Evolutionary conservation across 1,284 basidiomycete species (phyloP).

Genomic region (Sanghuangporus sanghuang): DNA sequence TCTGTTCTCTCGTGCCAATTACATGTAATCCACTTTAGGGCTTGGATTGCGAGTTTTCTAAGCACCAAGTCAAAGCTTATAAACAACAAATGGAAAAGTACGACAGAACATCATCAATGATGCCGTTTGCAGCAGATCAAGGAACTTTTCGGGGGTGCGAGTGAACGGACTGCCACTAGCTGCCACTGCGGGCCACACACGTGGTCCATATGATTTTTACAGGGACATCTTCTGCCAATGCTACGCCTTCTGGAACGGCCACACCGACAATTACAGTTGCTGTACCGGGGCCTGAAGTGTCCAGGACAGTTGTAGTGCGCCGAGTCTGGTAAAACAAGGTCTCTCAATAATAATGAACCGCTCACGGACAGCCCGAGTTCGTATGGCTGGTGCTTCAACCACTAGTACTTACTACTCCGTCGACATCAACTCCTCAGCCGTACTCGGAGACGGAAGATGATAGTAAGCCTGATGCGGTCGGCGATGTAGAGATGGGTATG

Average conservation of each 20-base stretch:
- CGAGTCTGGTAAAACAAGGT: slow-evolving; percentile 46
- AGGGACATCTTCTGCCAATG: slow-evolving; percentile 52
- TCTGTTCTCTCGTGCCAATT: too few relatives aligned
- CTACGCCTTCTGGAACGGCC: slow-evolving; percentile 48
- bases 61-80: too few relatives aligned
- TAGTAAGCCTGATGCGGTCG: slow-evolving; percentile 15
- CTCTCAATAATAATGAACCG: slow-evolving; percentile 21
- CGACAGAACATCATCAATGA: too few relatives aligned
- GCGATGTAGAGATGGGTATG: too few relatives aligned
- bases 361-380: slow-evolving; percentile 27
- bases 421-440: slow-evolving; percentile 51
- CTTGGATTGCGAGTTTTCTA: too few relatives aligned
- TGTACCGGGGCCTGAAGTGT: slow-evolving; percentile 53
- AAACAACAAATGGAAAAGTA: too few relatives aligned
- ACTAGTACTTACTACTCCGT: slow-evolving; percentile 39
- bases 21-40: too few relatives aligned
- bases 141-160: too few relatives aligned
- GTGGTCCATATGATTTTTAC: too few relatives aligned
- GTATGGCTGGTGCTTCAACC: slow-evolving; percentile 37
- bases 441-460: slow-evolving; percentile 73
- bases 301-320: slow-evolving; percentile 68
- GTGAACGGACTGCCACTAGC: too few relatives aligned
- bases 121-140: too few relatives aligned
- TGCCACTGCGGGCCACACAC: too few relatives aligned
- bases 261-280: slow-evolving; percentile 56